A percentile compares a stretch with the other conserved stretches of the same genome.
Evolutionary conservation across 306 rosid species (phyloP).

Genomic region (Fagus crenata): DNA sequence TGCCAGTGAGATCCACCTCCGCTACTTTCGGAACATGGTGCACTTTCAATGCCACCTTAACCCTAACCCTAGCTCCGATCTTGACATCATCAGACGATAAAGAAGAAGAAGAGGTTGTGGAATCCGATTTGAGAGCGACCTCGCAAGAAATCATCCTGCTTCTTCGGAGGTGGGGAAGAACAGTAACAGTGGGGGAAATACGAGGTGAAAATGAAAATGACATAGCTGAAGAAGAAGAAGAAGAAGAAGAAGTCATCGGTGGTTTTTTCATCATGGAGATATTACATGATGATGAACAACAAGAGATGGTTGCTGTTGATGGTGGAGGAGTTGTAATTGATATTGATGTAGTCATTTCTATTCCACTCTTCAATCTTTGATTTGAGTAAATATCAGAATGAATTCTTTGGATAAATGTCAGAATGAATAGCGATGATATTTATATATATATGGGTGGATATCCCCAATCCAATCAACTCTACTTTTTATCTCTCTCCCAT

Average conservation of each 20-base stretch:
- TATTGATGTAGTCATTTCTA: background rate
- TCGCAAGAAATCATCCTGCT: constrained; percentile 40
- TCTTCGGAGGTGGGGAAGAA: constrained; percentile 6
- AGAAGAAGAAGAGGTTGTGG: constrained; percentile 31
- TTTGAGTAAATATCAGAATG: too few species aligned
- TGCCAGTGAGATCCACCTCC: constrained; percentile 66
- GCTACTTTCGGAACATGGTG: constrained; percentile 75
- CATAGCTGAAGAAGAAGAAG: background rate
- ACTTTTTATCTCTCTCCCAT: background rate
- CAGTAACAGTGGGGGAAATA: background rate
- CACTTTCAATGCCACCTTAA: constrained; percentile 74
- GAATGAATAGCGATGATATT: too few species aligned
- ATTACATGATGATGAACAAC: background rate
- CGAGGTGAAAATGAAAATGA: constrained; percentile 4
- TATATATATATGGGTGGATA: too few species aligned
- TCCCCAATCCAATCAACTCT: too few species aligned
- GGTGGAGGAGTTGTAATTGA: background rate
- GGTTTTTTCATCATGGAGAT: background rate
- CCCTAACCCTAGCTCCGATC: constrained; percentile 79
- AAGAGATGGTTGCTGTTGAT: background rate
- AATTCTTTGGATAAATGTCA: too few species aligned
- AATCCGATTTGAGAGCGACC: constrained; percentile 45
- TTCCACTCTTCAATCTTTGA: background rate
- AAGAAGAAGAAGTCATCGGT: background rate
- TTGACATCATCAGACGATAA: constrained; percentile 19